phyloP scores from a whole-genome alignment of 345 rosid genomes.

The Eucalyptus caleyi region DNA sequence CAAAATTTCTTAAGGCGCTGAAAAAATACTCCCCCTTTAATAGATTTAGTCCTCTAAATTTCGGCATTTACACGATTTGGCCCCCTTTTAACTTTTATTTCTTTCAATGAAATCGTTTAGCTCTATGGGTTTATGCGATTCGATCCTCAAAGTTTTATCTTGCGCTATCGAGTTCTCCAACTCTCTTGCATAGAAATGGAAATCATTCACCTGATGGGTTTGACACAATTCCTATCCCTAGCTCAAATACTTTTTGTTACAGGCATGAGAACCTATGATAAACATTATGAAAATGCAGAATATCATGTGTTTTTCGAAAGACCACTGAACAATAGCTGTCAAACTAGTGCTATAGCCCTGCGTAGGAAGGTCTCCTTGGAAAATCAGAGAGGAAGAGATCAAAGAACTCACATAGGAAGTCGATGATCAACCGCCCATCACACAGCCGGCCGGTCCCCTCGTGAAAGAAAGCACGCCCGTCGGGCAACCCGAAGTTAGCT shows the following conservation, averaged over 20 bases:
- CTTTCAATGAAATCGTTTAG: background rate
- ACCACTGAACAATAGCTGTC: background rate
- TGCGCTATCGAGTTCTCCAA: background rate
- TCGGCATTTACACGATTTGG: background rate
- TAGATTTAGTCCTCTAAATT: background rate
- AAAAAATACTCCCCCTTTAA: background rate
- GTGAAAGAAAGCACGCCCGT: background rate
- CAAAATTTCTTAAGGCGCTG: background rate
- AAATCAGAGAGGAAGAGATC: background rate
- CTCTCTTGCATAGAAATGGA: background rate
- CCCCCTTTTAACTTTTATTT: background rate
- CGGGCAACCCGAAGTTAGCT: background rate
- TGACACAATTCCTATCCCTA: background rate
- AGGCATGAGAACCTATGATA: background rate
- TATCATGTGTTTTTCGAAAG: background rate
- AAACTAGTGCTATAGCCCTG: background rate
- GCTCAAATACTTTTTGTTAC: background rate
- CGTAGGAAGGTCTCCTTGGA: background rate
- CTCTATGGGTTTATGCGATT: background rate
- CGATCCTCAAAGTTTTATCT: background rate
- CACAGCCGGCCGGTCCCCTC: slow-evolving; percentile 1
- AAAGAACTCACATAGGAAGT: slow-evolving; percentile 36
- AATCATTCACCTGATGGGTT: background rate
- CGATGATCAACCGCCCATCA: slow-evolving; percentile 47
- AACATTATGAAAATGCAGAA: background rate